Evolutionary conservation across 352 stramenopile species (phyloP).

Genomic region (Ochromonadaceae sp.): DNA sequence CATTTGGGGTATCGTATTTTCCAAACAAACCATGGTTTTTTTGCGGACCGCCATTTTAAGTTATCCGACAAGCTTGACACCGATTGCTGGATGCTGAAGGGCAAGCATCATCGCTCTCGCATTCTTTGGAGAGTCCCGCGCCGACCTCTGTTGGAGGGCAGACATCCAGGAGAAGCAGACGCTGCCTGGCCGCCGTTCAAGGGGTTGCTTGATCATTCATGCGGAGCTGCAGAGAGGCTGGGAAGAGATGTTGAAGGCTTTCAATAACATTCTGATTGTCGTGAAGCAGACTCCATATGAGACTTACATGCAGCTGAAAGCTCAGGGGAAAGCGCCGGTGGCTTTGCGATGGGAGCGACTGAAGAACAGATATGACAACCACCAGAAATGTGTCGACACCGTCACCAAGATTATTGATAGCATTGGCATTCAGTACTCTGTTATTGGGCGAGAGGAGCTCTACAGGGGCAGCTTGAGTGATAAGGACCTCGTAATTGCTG

Average conservation of each 20-base stretch:
- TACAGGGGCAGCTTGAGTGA: slow-evolving; percentile 42
- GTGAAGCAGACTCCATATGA: slow-evolving; percentile 69
- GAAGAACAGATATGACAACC: slow-evolving; percentile 42
- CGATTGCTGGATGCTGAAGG: too few species aligned
- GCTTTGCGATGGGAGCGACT: slow-evolving; percentile 52
- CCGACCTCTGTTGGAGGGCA: too few species aligned
- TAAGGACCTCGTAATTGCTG: slow-evolving; percentile 52
- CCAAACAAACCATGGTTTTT: too few species aligned
- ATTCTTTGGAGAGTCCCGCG: too few species aligned
- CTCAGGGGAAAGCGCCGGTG: slow-evolving; percentile 54
- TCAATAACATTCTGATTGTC: slow-evolving; percentile 45
- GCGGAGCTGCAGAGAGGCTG: too few species aligned
- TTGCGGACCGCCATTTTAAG: too few species aligned
- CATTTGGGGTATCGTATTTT: too few species aligned
- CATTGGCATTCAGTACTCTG: slow-evolving; percentile 44
- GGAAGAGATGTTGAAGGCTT: slow-evolving; percentile 16
- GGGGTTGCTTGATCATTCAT: too few species aligned
- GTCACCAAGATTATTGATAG: slow-evolving; percentile 41
- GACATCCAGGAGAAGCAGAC: too few species aligned
- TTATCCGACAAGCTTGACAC: too few species aligned
- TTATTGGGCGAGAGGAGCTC: slow-evolving; percentile 59
- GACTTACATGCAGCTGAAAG: slow-evolving; percentile 56
- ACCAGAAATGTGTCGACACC: slow-evolving; percentile 54
- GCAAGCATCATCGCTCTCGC: too few species aligned
- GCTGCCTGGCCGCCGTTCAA: too few species aligned